Conservation (phyloP, 2,329 filamentous ascomycete genomes). For the Penicillium sp. region DNA sequence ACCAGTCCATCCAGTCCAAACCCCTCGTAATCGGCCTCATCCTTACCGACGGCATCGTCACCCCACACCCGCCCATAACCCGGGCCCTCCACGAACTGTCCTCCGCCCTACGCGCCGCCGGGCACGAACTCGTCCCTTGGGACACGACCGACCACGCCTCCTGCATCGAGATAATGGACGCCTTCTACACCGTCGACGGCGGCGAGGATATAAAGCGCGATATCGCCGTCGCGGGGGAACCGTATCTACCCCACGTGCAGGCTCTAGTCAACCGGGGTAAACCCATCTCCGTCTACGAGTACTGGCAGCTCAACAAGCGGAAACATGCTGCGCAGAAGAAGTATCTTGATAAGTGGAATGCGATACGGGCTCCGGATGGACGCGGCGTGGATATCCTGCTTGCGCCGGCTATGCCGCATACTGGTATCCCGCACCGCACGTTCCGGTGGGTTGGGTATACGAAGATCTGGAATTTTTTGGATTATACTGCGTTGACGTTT, state of each 20-base stretch:
- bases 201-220: slow-evolving; percentile 63
- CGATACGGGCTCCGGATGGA: slow-evolving; percentile 48
- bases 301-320: slow-evolving; percentile 66
- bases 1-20: slow-evolving; percentile 42
- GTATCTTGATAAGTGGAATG: slow-evolving; percentile 63
- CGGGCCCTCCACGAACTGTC: slow-evolving; percentile 45
- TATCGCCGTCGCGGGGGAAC: slow-evolving; percentile 58
- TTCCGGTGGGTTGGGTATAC: slow-evolving; percentile 59
- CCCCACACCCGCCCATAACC: slow-evolving; percentile 55
- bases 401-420: slow-evolving; percentile 62
- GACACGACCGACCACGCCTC: slow-evolving; percentile 51
- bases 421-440: slow-evolving; percentile 49
- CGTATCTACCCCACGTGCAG: slow-evolving; percentile 61
- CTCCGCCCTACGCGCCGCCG: slow-evolving; percentile 45
- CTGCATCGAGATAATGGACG: slow-evolving; percentile 62
- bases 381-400: slow-evolving; percentile 58
- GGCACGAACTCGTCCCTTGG: slow-evolving; percentile 60
- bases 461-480: slow-evolving; percentile 63
- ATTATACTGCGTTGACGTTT: slow-evolving; percentile 61
- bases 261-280: slow-evolving; percentile 55
- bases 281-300: slow-evolving; percentile 63
- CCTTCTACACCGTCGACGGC: slow-evolving; percentile 64
- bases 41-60: slow-evolving; percentile 57
- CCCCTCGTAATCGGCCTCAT: slow-evolving; percentile 55
- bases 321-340: slow-evolving; percentile 57